Evolutionary conservation across 139 green algal species (phyloP), one percentile per base, ranked within the genome.

Genomic region (Micromonas pusilla): DNA sequence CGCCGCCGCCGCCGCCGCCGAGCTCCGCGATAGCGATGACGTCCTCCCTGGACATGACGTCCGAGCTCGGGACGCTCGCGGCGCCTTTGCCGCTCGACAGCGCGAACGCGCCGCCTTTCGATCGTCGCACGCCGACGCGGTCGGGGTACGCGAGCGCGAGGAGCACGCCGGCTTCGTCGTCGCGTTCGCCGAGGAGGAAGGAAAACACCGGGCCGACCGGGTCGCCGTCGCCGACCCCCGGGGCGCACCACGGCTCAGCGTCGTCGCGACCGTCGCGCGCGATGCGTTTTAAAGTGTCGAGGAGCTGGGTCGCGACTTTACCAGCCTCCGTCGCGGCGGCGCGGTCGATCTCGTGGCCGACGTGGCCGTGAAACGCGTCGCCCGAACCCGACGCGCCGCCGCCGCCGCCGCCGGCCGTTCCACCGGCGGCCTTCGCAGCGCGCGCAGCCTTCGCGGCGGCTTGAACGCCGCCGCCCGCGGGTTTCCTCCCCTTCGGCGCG

Each of bases 131-230:
- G 9, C 81, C 86, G 4, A 91, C 78, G 38, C 88, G 80, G 63
- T 91, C 88, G 0, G 88, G 88, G 75, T 89, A 91, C 1, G 88
- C 88, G 0, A 81, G 53, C 39, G 88, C 86, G 32, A 91, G 76
- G 60, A 90, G 80, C 20, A 81, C 81, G 20, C 83, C 83, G 31
- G 52, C 72, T 30, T 78, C 72, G 52, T 37, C 31, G 19, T 78
- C 52, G 1, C 31, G 20, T 25, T 33, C 72, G 19, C 68, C 68
- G 23, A 38, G 62, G 1, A 75, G 38, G 25, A 75, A 63, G n/a
- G 23, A 4, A 13, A 21, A 75, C 25, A 60, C 36, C 36, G 37
- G 37, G 16, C 38, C 68, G 3, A 13, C 21, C 26, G 68, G 37
- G 30, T 75, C 65, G 28, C 65, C 65, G 32, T 45, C 26, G 65